phyloP scores from a whole-genome alignment of 805 yeast genomes.

The Nakazawaea holstii region DNA sequence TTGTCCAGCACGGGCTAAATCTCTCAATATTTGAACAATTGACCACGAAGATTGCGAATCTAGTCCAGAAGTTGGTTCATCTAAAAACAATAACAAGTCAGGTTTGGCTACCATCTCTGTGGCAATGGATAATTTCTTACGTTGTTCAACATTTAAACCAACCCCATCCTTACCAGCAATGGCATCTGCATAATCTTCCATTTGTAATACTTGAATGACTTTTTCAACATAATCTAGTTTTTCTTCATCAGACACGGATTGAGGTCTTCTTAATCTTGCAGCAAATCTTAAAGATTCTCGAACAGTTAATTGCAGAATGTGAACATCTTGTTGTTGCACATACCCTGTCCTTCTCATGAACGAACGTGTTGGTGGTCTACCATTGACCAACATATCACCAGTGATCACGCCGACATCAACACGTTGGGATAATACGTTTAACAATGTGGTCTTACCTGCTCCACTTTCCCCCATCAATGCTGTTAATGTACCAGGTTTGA shows the following conservation, averaged over 20 bases:
- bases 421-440: slow-evolving; percentile 48
- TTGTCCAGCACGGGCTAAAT: slow-evolving; percentile 47
- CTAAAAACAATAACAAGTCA: slow-evolving; percentile 44
- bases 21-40: slow-evolving; percentile 44
- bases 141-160: slow-evolving; percentile 51
- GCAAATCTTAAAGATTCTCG: slow-evolving; percentile 44
- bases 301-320: slow-evolving; percentile 44
- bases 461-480: slow-evolving; percentile 65
- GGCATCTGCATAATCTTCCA: slow-evolving; percentile 46
- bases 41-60: slow-evolving; percentile 60
- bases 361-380: slow-evolving; percentile 40
- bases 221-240: slow-evolving; percentile 39
- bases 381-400: slow-evolving; percentile 53
- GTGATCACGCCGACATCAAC: slow-evolving; percentile 47
- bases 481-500: slow-evolving; percentile 50
- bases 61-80: slow-evolving; percentile 58
- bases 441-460: slow-evolving; percentile 57
- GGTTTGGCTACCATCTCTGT: slow-evolving; percentile 54
- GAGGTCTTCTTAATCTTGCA: slow-evolving; percentile 42
- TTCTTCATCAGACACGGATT: slow-evolving; percentile 33
- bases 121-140: slow-evolving; percentile 49
- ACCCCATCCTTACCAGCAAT: slow-evolving; percentile 39
- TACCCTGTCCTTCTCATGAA: slow-evolving; percentile 52
- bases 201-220: slow-evolving; percentile 32
- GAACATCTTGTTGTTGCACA: slow-evolving; percentile 53